Evolutionary conservation across 2,329 filamentous ascomycete genomes (phyloP).

Genomic region (Ascochyta lentis): DNA sequence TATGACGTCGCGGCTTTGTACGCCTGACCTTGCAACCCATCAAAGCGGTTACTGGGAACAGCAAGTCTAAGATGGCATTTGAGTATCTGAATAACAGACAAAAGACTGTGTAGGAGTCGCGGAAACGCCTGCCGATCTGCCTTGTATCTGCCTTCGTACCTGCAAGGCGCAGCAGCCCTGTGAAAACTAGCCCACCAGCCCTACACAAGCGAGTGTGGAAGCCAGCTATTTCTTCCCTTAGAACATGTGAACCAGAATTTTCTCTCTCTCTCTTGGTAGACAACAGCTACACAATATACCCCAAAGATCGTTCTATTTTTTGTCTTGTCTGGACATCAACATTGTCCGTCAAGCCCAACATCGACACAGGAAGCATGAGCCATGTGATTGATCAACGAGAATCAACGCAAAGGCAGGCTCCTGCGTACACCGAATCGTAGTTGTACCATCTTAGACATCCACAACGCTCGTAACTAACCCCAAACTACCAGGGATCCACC

Average conservation of each 20-base stretch:
- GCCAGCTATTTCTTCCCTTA: neutral
- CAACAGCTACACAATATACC: neutral
- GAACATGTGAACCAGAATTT: neutral
- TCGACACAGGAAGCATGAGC: neutral
- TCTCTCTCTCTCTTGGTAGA: neutral
- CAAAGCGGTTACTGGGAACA: neutral
- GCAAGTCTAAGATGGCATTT: neutral
- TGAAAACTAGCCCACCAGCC: neutral
- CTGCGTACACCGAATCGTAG: slow-evolving; percentile 7
- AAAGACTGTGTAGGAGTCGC: neutral
- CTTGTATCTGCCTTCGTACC: slow-evolving; percentile 2
- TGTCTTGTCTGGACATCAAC: neutral
- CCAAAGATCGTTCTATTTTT: neutral
- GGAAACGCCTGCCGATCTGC: slow-evolving; percentile 3
- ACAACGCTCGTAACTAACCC: neutral
- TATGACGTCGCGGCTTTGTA: slow-evolving; percentile 1
- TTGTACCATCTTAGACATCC: neutral
- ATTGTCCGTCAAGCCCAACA: neutral
- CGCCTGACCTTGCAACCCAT: neutral
- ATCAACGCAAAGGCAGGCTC: neutral
- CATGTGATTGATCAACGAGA: neutral
- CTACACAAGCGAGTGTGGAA: neutral
- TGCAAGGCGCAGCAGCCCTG: neutral
- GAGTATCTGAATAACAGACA: neutral
- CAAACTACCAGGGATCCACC: neutral